Evolutionary conservation across 2,329 filamentous ascomycete species (phyloP), one percentile per base, ranked within the genome.

Genomic region (Trichophyton mentagrophytes): DNA sequence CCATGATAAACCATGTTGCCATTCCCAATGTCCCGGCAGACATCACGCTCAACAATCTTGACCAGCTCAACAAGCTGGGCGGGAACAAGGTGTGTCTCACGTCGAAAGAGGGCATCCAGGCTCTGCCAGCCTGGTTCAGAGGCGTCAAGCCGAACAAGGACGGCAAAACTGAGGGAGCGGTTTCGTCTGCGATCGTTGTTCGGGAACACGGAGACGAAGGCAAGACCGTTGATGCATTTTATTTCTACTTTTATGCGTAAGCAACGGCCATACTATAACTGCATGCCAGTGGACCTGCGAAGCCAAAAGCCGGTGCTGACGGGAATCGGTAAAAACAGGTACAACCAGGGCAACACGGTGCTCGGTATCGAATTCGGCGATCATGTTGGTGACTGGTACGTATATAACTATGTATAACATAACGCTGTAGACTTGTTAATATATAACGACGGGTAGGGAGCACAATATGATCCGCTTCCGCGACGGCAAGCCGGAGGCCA

Each of bases 391-490:
- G 83, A 85, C 67, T 85, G 82, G 78, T 78, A 70, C 17, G 17
- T 60, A 68, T 68, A 8, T 30, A 27, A 27, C 25, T 6, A 7
- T 7, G 27, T 30, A 30, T 2, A 8, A 7, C 15, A 22, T 20
- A 15, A 15, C 9, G 9, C 33, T 44, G 40, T 44, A 44, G 40
- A 44, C n/a, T 7, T 7, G 40, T 17, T 17, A 15, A 44, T 44
- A 17, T 1, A 8, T 7, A 7, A n/a, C 15, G 40, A 8, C 40
- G n/a, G n/a, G 67, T 46, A 80, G 79, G 83, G 84, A 86, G 67
- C 83, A 86, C 69, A 84, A 80, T 60, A 85, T 85, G 82, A 75
- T 88, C 36, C 82, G 85, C 9, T 88, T 88, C 70, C 58, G 74
- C 15, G 75, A 84, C 60, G 81, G 81, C 8, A 64, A 66, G 1